A percentile compares a stretch with the other conserved stretches of the same genome.
Evolutionary conservation across 305 asterid genomes (phyloP).

Genomic region (Withania somnifera): DNA sequence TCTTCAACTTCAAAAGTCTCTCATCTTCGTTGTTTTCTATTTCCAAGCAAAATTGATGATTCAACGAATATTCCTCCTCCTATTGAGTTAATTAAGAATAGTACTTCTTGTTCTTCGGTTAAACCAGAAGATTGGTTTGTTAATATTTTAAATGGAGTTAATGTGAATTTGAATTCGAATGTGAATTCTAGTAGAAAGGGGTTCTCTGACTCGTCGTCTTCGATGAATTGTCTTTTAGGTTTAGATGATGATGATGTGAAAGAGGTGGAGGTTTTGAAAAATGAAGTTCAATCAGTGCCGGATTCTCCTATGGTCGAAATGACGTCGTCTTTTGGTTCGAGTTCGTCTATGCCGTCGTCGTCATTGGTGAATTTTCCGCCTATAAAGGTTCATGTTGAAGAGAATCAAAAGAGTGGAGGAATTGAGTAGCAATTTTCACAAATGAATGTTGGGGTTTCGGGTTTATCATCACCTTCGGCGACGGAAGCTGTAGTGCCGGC

Average conservation of each 20-base stretch:
- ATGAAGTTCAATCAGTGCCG: constrained; percentile 64
- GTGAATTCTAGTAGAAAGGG: neutral
- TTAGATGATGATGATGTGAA: constrained; percentile 5
- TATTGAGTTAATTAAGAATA: no score
- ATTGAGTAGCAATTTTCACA: constrained; percentile 77
- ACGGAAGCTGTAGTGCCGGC: constrained; percentile 3
- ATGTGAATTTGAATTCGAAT: no score
- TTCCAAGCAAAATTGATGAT: constrained; percentile 1
- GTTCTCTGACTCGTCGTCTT: constrained; percentile 10
- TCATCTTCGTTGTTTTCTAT: constrained; percentile 19
- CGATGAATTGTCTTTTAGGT: constrained; percentile 16
- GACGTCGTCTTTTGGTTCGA: constrained; percentile 78
- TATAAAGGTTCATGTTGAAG: constrained; percentile 55
- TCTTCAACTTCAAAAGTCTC: neutral
- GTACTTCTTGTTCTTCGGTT: no score
- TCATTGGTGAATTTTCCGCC: constrained; percentile 63
- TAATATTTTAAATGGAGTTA: constrained; percentile 16
- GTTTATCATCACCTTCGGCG: constrained; percentile 14
- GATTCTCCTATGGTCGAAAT: constrained; percentile 73
- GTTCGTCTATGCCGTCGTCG: constrained; percentile 63
- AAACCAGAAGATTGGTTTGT: constrained; percentile 24
- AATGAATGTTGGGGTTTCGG: constrained; percentile 24
- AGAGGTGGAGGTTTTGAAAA: constrained; percentile 12
- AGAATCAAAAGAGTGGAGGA: constrained; percentile 29
- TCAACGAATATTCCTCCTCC: no score